Percentiles rank a stretch among this genome's conserved stretches.
Conservation (phyloP, 2,329 filamentous ascomycete species). For the Paraphoma sp. region DNA sequence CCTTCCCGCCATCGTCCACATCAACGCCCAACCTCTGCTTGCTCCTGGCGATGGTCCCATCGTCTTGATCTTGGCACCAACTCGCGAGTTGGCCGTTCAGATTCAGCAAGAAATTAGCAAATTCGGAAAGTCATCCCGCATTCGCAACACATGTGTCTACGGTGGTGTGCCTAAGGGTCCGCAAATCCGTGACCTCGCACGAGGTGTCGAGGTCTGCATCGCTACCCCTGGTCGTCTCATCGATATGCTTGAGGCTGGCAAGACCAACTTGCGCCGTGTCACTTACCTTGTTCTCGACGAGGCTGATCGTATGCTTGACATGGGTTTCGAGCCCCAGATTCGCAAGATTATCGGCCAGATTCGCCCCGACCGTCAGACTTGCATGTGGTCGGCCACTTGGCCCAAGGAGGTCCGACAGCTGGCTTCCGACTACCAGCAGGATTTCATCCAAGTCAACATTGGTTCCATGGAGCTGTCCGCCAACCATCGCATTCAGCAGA, state of each 20-base stretch:
- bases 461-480: conserved; percentile 94
- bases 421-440: conserved; percentile 86
- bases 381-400: conserved; percentile 99
- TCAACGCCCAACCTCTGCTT: conserved; percentile 97
- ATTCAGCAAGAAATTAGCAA: conserved; percentile 99
- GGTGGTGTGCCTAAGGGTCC: conserved; percentile 98
- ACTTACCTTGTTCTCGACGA: conserved; percentile 98
- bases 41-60: conserved; percentile 96
- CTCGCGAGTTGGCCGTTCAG: conserved; percentile 96
- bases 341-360: conserved; percentile 99
- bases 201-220: conserved; percentile 98
- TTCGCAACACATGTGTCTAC: conserved; percentile 98
- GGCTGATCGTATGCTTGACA: conserved; percentile 99
- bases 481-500: conserved; percentile 97
- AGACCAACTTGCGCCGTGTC: conserved; percentile 96
- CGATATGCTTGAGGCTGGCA: conserved; percentile 97
- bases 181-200: conserved; percentile 92
- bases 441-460: conserved; percentile 99
- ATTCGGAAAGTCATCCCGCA: conserved; percentile 96
- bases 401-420: conserved; percentile 97
- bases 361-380: conserved; percentile 96
- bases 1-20: conserved; percentile 97
- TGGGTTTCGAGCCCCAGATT: conserved; percentile 99
- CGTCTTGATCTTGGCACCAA: conserved; percentile 93
- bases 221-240: conserved; percentile 97